Evolutionary conservation across 2,329 filamentous ascomycete genomes (phyloP).

Genomic region (Zarea fungicola): DNA sequence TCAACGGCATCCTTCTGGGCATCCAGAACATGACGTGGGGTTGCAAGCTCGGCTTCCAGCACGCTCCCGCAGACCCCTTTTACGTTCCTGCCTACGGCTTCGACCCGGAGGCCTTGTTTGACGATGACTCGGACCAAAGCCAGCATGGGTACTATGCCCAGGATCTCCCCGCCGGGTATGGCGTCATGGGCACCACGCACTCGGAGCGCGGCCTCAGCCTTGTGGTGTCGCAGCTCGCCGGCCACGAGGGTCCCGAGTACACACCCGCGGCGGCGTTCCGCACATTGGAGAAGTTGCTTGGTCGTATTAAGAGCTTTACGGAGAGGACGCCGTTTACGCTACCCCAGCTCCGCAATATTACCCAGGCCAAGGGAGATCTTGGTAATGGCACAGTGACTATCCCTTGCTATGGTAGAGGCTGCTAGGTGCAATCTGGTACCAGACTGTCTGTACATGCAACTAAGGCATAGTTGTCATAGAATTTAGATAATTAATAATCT

Average conservation of each 20-base stretch:
- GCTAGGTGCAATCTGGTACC: no score
- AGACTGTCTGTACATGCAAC: no score
- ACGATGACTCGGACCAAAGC: conserved; percentile 25
- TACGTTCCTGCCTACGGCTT: conserved; percentile 51
- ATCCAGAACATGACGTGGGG: conserved; percentile 82
- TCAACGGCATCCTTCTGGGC: conserved; percentile 63
- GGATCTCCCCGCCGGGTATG: conserved; percentile 51
- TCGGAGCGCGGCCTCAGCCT: conserved; percentile 74
- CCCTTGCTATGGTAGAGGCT: conserved; percentile 28
- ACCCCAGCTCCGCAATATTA: conserved; percentile 16
- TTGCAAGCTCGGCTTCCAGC: conserved; percentile 64
- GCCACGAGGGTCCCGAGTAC: conserved; percentile 67
- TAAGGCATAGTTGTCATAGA: no score
- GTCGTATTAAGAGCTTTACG: conserved; percentile 55
- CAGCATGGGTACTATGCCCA: conserved; percentile 28
- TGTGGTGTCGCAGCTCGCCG: conserved; percentile 56
- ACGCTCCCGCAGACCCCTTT: conserved; percentile 54
- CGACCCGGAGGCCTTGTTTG: conserved; percentile 32
- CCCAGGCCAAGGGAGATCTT: conserved; percentile 17
- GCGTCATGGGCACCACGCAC: conserved; percentile 64
- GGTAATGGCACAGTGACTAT: conserved; percentile 22
- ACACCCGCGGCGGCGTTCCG: conserved; percentile 63
- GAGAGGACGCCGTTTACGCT: conserved; percentile 35
- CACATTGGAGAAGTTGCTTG: conserved; percentile 70
- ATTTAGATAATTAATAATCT: background rate